Evolutionary conservation across 768 basidiomycete genomes (phyloP).

Genomic region (Boletus patriciae): DNA sequence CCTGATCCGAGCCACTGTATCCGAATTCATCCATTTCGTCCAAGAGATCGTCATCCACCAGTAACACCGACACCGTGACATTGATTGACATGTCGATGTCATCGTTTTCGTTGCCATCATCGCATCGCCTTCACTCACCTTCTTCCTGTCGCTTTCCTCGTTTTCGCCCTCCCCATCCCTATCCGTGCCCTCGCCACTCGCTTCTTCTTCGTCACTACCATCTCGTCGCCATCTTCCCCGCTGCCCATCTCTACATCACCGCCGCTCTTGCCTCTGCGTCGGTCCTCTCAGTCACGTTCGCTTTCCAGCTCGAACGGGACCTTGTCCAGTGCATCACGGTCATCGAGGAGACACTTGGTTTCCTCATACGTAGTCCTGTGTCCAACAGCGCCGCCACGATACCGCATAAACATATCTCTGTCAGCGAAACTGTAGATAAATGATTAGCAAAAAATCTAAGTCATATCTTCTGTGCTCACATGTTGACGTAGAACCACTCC

Average conservation of each 20-base stretch:
- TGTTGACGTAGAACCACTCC: conserved; percentile 1
- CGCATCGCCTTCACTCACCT: not conserved
- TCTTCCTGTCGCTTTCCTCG: not conserved
- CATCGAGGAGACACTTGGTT: not conserved
- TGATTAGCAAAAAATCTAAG: fast-evolving
- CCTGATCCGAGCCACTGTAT: not conserved
- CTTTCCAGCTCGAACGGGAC: not conserved
- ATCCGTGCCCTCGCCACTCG: too few species aligned
- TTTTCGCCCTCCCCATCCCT: not conserved
- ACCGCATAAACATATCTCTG: conserved; percentile 4
- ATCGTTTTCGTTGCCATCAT: too few species aligned
- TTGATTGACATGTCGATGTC: too few species aligned
- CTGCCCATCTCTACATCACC: not conserved
- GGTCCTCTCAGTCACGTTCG: too few species aligned
- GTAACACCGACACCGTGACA: not conserved
- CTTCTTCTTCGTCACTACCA: not conserved
- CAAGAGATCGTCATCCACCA: not conserved
- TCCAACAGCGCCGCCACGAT: not conserved
- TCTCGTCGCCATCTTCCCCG: not conserved
- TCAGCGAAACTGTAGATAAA: not conserved
- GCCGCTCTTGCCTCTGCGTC: too few species aligned
- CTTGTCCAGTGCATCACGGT: not conserved
- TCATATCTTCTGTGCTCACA: not conserved
- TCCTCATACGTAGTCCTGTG: not conserved
- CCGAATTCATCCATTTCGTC: not conserved